Base-by-base conservation (phyloP, 2,329 filamentous ascomycete species). In the Pleomassaria siparia region DNA sequence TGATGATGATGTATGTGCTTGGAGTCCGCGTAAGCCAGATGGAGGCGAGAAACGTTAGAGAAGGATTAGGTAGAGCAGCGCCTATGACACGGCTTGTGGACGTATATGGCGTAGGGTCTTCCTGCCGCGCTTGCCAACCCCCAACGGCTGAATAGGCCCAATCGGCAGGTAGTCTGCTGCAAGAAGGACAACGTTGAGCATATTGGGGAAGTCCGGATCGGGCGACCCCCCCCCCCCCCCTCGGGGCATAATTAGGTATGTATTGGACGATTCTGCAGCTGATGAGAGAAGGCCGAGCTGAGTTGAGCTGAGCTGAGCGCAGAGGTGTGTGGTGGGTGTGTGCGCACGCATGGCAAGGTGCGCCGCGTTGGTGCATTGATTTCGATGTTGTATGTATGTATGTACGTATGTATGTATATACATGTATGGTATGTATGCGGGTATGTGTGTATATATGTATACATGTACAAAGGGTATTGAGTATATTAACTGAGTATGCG, bases 161-260 rank as follows among this genome's bases (percentile, higher is more conserved):
- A 37, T 36, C 35, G 37, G 39, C 42, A 36, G 35, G 37, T 47
- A 37, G 35, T 37, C 20, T 37, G 6, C 35, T 37, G 35, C 35
- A 37, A 37, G 6, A 32, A 11, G n/a, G n/a, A 32, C 39, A 49
- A 33, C 43, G 35, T 43, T 37, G 29, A 47, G 40, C 40, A 49
- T 24, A 50, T 46, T 51, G 51, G 13, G n/a, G n/a, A 30, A 44
- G 41, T 21, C 49, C 48, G 42, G 41, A 54, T 46, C 40, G 43
- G 47, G 51, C 29, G 28, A 44, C 26, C 35, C 26, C 43, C 40
- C n/a, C n/a, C n/a, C n/a, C n/a, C n/a, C n/a, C n/a, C n/a, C n/a
- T n/a, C n/a, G n/a, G n/a, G 35, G 46, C 26, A 22, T 6, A 46
- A n/a, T n/a, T n/a, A n/a, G n/a, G n/a, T n/a, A n/a, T n/a, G 24